Evolutionary conservation across 352 stramenopile genomes (phyloP), one percentile per base, ranked within the genome.

Genomic region (Globisporangium iwayamae): DNA sequence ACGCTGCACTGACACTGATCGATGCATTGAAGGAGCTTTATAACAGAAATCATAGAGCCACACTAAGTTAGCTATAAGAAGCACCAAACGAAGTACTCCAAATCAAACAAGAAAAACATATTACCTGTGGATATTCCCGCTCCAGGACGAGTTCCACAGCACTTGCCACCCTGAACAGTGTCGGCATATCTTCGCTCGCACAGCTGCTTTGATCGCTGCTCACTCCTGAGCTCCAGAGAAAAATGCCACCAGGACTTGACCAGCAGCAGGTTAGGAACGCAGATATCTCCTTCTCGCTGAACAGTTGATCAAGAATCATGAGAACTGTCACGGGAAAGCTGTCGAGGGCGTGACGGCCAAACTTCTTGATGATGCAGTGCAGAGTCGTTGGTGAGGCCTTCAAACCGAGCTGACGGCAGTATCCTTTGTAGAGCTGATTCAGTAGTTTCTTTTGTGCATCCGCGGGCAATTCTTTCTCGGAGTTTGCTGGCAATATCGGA

Each of bases 401-500:
- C 2, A 91, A 61, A 0, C 64, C 71, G 20, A 91, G 56, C 0
- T 28, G 63, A 1, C 16, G 39, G 16, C 76, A 78, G 52, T 89
- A 91, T n/a, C 66, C 69, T 53, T 89, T 88, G 70, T 91, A 91
- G 46, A 86, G 62, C 32, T 70, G 63, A 59, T 89, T 91, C 74
- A 88, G 79, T 22, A 88, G 63, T 45, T 84, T 89, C 8, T 70
- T 67, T 50, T 87, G 58, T 2, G 68, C 69, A 46, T 83, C 76
- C 0, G 67, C 54, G 3, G 75, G 77, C 20, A 76, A 71, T 1
- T 56, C 30, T 13, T 18, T 41, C 4, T 59, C 38, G 7, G 20
- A 41, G 20, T 6, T 54, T 16, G 25, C 13, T 32, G 39, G 3
- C 6, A 55, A 11, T 65, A 58, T 7, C 28, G 20, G 30, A 7